Evolutionary conservation across 192 early-diverging fungal genomes (phyloP), one percentile per base, ranked within the genome.

Genomic region (Linderina pennispora): DNA sequence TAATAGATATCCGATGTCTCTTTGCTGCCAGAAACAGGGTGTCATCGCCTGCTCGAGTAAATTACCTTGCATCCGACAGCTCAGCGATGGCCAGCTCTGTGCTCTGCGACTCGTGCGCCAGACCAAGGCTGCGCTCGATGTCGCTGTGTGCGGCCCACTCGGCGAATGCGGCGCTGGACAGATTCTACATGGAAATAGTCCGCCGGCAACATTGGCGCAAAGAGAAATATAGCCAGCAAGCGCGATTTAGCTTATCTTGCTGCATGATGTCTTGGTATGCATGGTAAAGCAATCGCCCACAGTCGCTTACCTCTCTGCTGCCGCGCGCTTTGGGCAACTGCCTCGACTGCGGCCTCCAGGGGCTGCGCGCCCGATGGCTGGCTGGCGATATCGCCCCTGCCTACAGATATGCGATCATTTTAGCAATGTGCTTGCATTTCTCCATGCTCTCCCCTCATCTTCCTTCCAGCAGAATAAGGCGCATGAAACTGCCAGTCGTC

Each of bases 11-110:
- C n/a, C n/a, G n/a, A n/a, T n/a, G n/a, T n/a, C n/a, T n/a, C n/a
- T n/a, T n/a, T n/a, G n/a, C n/a, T n/a, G n/a, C n/a, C n/a, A n/a
- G n/a, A n/a, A n/a, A n/a, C n/a, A 2, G 19, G 22, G 23, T 22
- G 25, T 9, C 40, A 41, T 25, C 22, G 25, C 23, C 40, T 41
- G 21, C 9, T 6, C 9, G 23, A 45, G 23, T 15, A 32, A 36
- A 16, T 8, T 48, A 48, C 46, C 46, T 48, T 19, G 36, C 23
- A 26, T 48, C 46, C n/a, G 46, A 48, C 9, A 38, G 21, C 36
- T 48, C 23, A 4, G 38, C 46, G 19, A 48, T 38, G 9, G 19
- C 13, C 7, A 38, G 23, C 23, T 48, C 46, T 15, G 35, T 16
- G 22, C 10, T 24, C n/a, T 21, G 36, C 13, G 46, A 48, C 46